phyloP scores from a whole-genome alignment of 2,329 filamentous ascomycete species.

The Penicillium sp. region DNA sequence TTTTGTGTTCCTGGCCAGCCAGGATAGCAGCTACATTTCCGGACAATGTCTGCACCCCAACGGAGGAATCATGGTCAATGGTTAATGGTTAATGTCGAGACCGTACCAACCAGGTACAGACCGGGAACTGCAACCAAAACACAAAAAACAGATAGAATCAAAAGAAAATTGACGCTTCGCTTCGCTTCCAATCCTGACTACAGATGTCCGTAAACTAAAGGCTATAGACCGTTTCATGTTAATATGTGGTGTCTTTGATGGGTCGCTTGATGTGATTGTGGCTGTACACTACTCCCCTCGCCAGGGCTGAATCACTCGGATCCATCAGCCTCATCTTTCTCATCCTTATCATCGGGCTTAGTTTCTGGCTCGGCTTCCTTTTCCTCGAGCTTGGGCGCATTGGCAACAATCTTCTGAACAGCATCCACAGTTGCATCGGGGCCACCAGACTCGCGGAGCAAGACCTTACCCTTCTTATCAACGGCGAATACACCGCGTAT shows the following conservation, averaged over 20 bases:
- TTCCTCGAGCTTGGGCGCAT: constrained; percentile 29
- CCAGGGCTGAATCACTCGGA: neutral
- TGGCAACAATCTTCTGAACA: constrained; percentile 70
- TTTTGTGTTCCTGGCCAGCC: constrained; percentile 76
- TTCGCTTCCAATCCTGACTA: neutral
- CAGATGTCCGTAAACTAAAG: neutral
- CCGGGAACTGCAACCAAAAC: too few relatives aligned
- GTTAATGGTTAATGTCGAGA: constrained; percentile 25
- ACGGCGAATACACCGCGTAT: constrained; percentile 86
- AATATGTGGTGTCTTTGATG: constrained; percentile 1
- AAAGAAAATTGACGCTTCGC: too few relatives aligned
- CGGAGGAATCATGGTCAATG: constrained; percentile 58
- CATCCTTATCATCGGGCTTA: neutral
- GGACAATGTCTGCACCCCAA: constrained; percentile 72
- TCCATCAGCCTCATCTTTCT: constrained; percentile 10
- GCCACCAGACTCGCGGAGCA: constrained; percentile 72
- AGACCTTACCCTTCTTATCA: constrained; percentile 76
- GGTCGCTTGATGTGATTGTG: neutral
- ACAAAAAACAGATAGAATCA: too few relatives aligned
- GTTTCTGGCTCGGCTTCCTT: neutral
- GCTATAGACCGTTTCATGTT: neutral
- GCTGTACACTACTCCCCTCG: neutral
- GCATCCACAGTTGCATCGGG: constrained; percentile 76
- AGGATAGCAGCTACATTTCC: constrained; percentile 71
- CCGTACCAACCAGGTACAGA: neutral